Conservation (phyloP, 2,329 filamentous ascomycete genomes). For the Sporothrix mexicana region DNA sequence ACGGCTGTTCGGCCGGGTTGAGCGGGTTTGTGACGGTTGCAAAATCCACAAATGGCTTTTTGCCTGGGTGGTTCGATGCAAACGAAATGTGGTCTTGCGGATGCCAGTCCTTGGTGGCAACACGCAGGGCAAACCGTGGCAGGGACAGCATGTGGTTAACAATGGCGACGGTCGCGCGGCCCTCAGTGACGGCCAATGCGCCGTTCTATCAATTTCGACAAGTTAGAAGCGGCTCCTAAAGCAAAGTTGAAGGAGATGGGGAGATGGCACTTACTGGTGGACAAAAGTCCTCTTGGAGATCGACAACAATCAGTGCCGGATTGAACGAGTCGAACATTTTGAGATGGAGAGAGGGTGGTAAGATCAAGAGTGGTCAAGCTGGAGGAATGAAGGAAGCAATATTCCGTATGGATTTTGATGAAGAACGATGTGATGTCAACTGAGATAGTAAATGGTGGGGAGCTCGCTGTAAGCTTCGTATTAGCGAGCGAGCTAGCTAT, state of each 20-base stretch:
- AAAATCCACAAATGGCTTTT: constrained; percentile 69
- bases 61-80: constrained; percentile 73
- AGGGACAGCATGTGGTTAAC: constrained; percentile 77
- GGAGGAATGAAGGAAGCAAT: no score
- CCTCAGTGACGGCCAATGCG: constrained; percentile 78
- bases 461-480: neutral
- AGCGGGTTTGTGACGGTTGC: constrained; percentile 70
- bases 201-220: constrained; percentile 64
- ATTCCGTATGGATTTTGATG: no score
- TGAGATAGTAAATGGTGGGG: no score
- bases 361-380: no score
- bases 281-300: constrained; percentile 95
- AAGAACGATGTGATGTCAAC: no score
- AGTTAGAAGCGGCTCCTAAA: neutral
- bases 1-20: constrained; percentile 64
- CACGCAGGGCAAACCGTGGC: constrained; percentile 72
- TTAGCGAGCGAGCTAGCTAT: neutral
- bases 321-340: constrained; percentile 45
- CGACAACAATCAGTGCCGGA: constrained; percentile 72
- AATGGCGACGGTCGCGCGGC: constrained; percentile 69
- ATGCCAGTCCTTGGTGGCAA: constrained; percentile 95
- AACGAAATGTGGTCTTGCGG: constrained; percentile 86
- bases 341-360: no score
- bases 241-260: neutral
- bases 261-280: constrained; percentile 69